A percentile compares a stretch with the other conserved stretches of the same genome.
Conservation (phyloP, 768 basidiomycete genomes). For the Paxillus involutus region DNA sequence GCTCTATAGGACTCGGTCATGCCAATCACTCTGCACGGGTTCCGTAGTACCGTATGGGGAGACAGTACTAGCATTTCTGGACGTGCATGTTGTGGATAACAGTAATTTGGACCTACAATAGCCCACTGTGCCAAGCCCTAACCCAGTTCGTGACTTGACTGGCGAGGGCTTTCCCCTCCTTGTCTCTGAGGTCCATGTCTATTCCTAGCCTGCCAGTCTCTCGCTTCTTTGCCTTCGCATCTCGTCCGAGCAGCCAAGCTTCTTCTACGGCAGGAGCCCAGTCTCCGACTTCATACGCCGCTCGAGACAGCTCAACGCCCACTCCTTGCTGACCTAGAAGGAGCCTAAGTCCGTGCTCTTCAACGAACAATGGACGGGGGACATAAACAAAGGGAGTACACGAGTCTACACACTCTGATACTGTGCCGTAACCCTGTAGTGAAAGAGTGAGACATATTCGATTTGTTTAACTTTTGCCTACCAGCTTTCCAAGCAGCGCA, state of each 20-base stretch:
- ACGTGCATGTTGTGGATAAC: too few relatives aligned
- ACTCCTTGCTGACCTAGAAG: constrained; percentile 64
- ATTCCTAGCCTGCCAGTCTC: constrained; percentile 34
- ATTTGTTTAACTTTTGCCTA: constrained; percentile 22
- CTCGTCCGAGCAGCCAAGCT: constrained; percentile 54
- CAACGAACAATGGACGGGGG: constrained; percentile 76
- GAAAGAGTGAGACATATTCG: not conserved
- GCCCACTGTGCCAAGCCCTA: constrained; percentile 4
- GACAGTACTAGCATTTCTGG: too few relatives aligned
- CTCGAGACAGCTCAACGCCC: constrained; percentile 65
- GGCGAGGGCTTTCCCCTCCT: constrained; percentile 49
- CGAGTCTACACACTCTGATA: constrained; percentile 75
- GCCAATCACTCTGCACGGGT: too few relatives aligned
- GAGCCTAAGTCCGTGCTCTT: constrained; percentile 73
- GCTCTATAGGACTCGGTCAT: too few relatives aligned
- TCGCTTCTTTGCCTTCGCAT: constrained; percentile 48
- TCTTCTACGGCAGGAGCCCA: constrained; percentile 62
- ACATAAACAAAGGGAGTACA: constrained; percentile 81
- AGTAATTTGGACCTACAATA: not conserved
- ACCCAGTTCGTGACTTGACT: constrained; percentile 52
- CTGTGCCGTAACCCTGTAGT: constrained; percentile 74
- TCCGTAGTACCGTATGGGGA: too few relatives aligned
- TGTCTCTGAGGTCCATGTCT: constrained; percentile 40
- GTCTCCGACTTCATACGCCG: constrained; percentile 68
- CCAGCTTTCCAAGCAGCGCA: constrained; percentile 76